A percentile compares a stretch with the other conserved stretches of the same genome.
These are phyloP conservation scores for Saccharomycopsis capsularis DNA, from an alignment of 805 yeast species.

Conservation along the genomic window DNA sequence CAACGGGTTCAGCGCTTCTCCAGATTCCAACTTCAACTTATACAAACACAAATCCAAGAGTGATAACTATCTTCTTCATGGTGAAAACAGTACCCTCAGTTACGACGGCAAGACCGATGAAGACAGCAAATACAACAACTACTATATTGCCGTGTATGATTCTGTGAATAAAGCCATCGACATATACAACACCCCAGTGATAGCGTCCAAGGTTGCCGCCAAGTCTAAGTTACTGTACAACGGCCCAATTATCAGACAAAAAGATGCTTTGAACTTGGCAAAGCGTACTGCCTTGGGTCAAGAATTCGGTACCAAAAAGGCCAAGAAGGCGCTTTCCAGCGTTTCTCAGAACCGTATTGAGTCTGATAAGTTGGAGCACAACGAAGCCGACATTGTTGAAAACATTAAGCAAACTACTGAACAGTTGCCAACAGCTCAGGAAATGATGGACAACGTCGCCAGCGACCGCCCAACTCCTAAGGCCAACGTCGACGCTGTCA, in stretches of 20 bases:
- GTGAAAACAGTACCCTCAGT: slow-evolving; percentile 66
- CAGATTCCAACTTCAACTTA: slow-evolving; percentile 52
- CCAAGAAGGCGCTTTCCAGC: slow-evolving; percentile 81
- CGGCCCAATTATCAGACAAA: slow-evolving; percentile 62
- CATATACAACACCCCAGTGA: slow-evolving; percentile 54
- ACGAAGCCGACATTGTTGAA: slow-evolving; percentile 77
- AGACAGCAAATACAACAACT: slow-evolving; percentile 32
- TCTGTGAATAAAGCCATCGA: slow-evolving; percentile 57
- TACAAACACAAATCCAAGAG: slow-evolving; percentile 41
- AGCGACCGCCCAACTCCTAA: slow-evolving; percentile 79
- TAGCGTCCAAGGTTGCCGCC: slow-evolving; percentile 58
- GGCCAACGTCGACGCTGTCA: slow-evolving; percentile 70
- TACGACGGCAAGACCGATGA: slow-evolving; percentile 52
- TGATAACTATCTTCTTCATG: slow-evolving; percentile 46
- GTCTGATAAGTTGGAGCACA: slow-evolving; percentile 65
- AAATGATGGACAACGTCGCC: slow-evolving; percentile 49
- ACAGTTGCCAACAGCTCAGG: slow-evolving; percentile 54
- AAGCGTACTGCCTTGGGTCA: slow-evolving; percentile 87
- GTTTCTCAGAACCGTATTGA: slow-evolving; percentile 81
- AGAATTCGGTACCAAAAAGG: slow-evolving; percentile 95
- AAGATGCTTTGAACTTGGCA: slow-evolving; percentile 38
- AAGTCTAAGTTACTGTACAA: slow-evolving; percentile 47
- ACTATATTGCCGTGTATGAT: slow-evolving; percentile 75
- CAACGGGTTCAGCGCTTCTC: slow-evolving; percentile 64
- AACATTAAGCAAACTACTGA: slow-evolving; percentile 64